Evolutionary conservation across 306 rosid species (phyloP).

Genomic region (Rosa lucieae): DNA sequence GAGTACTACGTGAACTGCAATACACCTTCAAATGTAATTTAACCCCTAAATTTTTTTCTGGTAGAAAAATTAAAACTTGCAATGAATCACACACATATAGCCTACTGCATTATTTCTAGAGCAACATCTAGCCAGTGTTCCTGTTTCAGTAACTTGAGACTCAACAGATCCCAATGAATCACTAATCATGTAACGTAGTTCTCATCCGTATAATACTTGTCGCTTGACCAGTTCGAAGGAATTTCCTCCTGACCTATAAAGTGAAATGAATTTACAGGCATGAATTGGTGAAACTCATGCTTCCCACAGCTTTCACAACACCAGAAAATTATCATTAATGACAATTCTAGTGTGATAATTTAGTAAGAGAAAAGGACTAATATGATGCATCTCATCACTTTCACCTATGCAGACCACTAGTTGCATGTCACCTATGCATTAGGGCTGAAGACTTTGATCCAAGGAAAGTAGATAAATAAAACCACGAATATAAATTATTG

Average conservation of each 20-base stretch:
- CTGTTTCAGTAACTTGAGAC: background rate
- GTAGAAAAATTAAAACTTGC: background rate
- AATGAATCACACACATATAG: background rate
- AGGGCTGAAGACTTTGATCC: background rate
- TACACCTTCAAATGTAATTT: background rate
- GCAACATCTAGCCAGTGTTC: background rate
- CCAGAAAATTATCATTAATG: background rate
- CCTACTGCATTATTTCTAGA: background rate
- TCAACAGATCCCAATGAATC: background rate
- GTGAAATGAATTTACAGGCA: background rate
- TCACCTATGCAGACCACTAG: background rate
- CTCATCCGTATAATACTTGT: background rate
- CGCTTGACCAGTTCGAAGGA: background rate
- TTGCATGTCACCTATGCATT: background rate
- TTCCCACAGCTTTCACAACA: background rate
- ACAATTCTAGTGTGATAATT: background rate
- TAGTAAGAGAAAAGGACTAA: background rate
- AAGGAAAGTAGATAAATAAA: constrained; percentile 5
- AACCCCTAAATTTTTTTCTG: background rate
- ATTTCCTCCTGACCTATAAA: background rate
- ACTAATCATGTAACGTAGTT: background rate
- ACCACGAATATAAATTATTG: background rate
- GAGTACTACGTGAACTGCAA: background rate
- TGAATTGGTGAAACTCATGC: constrained; percentile 6
- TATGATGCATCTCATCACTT: background rate